A percentile compares a stretch with the other conserved stretches of the same genome.
phyloP scores from a whole-genome alignment of 169 alveolate species.

The Nephromyces sp. region DNA sequence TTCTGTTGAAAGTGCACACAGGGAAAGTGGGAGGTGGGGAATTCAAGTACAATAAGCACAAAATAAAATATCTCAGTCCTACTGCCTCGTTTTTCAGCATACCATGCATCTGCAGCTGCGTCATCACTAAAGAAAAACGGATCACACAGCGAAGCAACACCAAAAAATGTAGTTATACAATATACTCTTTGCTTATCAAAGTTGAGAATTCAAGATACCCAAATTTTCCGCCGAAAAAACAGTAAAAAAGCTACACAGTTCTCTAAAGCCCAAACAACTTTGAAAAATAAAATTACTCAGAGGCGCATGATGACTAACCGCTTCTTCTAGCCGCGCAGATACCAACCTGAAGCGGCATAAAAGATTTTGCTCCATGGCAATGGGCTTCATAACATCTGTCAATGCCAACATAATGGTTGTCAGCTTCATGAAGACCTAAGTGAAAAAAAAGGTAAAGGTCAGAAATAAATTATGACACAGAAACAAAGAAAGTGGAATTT shows the following conservation, averaged over 20 bases:
- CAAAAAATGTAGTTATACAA: neutral
- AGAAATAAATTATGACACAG: no score
- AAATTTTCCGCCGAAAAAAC: neutral
- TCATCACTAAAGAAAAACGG: neutral
- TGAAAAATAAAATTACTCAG: no score
- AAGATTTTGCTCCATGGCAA: slow-evolving; percentile 63
- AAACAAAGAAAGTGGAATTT: no score
- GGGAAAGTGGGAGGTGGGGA: neutral
- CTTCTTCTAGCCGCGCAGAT: slow-evolving; percentile 55
- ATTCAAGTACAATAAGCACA: neutral
- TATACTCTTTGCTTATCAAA: neutral
- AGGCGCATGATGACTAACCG: neutral
- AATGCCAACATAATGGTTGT: slow-evolving; percentile 63
- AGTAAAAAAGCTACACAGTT: neutral
- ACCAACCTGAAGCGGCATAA: slow-evolving; percentile 73
- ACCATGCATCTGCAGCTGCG: no score
- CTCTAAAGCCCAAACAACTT: neutral
- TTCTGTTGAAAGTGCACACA: neutral
- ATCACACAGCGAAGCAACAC: neutral
- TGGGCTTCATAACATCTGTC: slow-evolving; percentile 74
- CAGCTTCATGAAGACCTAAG: slow-evolving; percentile 51
- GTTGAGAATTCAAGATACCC: neutral
- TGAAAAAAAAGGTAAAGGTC: neutral
- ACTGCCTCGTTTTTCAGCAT: no score
- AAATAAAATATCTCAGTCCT: slow-evolving; percentile 1